Evolutionary conservation across 208 protist species (phyloP).

Genomic region (Acanthamoeba triangularis): DNA sequence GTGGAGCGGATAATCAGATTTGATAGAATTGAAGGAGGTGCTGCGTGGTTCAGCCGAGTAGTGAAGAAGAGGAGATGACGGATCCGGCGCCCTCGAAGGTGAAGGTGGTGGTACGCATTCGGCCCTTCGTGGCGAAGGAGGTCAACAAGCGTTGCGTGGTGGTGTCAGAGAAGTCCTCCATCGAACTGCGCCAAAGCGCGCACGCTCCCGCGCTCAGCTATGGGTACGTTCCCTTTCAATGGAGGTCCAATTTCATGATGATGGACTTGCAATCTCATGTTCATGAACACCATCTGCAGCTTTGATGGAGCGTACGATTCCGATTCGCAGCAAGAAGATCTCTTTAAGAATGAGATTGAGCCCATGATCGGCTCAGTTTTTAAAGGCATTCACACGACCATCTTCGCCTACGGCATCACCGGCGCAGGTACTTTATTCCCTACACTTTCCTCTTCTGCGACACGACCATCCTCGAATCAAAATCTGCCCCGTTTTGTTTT

Average conservation of each 20-base stretch:
- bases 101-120: slow-evolving; percentile 43
- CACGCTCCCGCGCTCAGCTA: slow-evolving; percentile 3
- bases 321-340: slow-evolving; percentile 21
- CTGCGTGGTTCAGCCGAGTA: no score
- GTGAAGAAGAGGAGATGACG: background rate
- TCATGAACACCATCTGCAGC: slow-evolving; percentile 56
- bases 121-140: slow-evolving; percentile 55
- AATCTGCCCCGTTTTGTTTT: slow-evolving; percentile 79
- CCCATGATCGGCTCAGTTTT: background rate
- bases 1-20: no score
- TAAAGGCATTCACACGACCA: slow-evolving; percentile 90
- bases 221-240: slow-evolving; percentile 22
- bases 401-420: slow-evolving; percentile 94
- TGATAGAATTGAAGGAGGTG: no score
- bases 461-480: slow-evolving; percentile 79
- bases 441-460: slow-evolving; percentile 87
- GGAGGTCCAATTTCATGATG: no score
- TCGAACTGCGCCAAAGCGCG: background rate
- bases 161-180: background rate
- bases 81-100: slow-evolving; percentile 31
- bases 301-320: slow-evolving; percentile 50
- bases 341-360: slow-evolving; percentile 67
- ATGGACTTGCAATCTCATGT: no score
- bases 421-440: slow-evolving; percentile 89
- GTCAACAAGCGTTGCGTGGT: slow-evolving; percentile 32